Evolutionary conservation across 169 alveolate species (phyloP), one percentile per base, ranked within the genome.

Genomic region (Amoebophrya sp.): DNA sequence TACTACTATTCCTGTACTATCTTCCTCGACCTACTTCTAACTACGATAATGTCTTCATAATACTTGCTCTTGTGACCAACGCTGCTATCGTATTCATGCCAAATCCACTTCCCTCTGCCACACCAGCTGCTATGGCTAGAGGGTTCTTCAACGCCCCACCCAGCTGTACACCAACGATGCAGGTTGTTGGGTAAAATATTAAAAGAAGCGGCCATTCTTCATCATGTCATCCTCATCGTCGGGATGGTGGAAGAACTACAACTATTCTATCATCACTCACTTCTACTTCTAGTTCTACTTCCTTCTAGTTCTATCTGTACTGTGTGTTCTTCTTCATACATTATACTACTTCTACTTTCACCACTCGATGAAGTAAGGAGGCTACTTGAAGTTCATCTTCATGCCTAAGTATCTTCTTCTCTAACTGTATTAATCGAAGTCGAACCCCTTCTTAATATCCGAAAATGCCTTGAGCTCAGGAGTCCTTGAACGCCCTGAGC

Each of bases 61-160:
- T n/a, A n/a, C 24, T 14, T 24, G 78, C 78, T 24, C 24, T 54
- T 14, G 78, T 54, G n/a, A 54, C 78, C n/a, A 18, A 54, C n/a
- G 78, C 78, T 14, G 78, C 78, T 24, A 54, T 54, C n/a, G 78
- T 54, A 24, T 54, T 54, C n/a, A 54, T 54, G 78, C 78, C 78
- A 14, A 54, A 54, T 14, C 78, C 78, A 14, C 78, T 14, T 14
- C 78, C 78, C 78, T 54, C 78, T 18, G 24, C 24, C 78, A 54
- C 24, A 24, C 78, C 78, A 14, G 78, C 78, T 24, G 40, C 89
- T 0, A 76, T 76, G 36, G 89, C 89, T 39, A 76, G 34, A 39
- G 89, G 89, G 29, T 76, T 76, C 29, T 76, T 76, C n/a, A 76
- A 39, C n/a, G 89, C 89, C 3, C 89, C 89, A 39, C 89, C 89